Evolutionary conservation across 768 basidiomycete genomes (phyloP).

Genomic region (Hortiboletus flavorubellus): DNA sequence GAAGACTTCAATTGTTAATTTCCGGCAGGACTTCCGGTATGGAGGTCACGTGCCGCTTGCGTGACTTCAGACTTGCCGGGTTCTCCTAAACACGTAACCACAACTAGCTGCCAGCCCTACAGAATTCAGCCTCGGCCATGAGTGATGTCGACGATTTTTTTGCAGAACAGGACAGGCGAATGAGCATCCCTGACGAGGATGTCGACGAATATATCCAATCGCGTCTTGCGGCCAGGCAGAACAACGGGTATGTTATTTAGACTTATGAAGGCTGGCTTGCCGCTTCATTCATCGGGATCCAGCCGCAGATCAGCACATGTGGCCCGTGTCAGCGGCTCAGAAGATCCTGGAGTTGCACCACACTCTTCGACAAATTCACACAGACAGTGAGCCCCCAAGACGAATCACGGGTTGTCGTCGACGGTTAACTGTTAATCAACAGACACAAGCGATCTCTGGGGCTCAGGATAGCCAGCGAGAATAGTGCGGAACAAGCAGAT

Average conservation of each 20-base stretch:
- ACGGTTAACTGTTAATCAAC: background rate
- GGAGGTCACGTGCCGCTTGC: conserved; percentile 12
- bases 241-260: conserved; percentile 14
- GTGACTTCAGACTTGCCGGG: background rate
- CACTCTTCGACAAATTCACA: background rate
- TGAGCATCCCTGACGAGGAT: conserved; percentile 54
- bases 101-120: background rate
- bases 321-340: background rate
- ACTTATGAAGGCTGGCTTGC: background rate
- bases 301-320: conserved; percentile 3
- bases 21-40: background rate
- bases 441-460: conserved; percentile 8
- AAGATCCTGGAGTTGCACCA: background rate
- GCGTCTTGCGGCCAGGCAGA: conserved; percentile 15
- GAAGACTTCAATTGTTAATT: background rate
- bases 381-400: conserved; percentile 9
- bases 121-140: conserved; percentile 7
- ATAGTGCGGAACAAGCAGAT: background rate
- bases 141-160: conserved; percentile 47
- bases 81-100: conserved; percentile 8
- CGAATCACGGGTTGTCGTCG: background rate
- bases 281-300: conserved; percentile 3
- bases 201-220: conserved; percentile 45
- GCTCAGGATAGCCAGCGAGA: background rate
- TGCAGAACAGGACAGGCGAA: conserved; percentile 50